Base-by-base conservation (phyloP, 2,329 filamentous ascomycete genomes). In the Neofusicoccum ribis region DNA sequence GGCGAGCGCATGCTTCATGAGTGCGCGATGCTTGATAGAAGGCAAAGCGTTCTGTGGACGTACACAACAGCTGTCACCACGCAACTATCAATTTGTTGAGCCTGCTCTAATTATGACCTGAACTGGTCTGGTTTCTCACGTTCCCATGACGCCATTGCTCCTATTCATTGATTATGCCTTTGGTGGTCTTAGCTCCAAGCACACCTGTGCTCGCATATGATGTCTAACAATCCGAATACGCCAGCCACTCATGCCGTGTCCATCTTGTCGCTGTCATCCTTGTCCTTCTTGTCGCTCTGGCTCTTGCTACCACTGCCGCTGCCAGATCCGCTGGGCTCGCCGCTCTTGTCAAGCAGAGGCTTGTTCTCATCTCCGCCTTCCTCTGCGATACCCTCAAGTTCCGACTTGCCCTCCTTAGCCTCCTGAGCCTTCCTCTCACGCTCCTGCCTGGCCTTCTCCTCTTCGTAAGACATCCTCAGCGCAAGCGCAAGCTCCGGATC, bases 391-490 rank as follows among this genome's bases (percentile, higher is more conserved):
- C 88, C 88, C 73, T 93, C 92, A 70, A 98, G 83, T 51, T 88
- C 87, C 49, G 87, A 87, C 82, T 93, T 94, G 70, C 88, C 87
- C 63, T 91, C 86, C 43, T 82, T 79, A 66, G 88, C 86, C 70
- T 91, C 89, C 71, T 91, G 89, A 68, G 92, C 88, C 72, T 89
- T 88, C 71, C 90, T 91, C 74, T 90, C 88, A 80, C 92, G 92
- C 78, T 97, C 93, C 79, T 96, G 89, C 72, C 95, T 85, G 67
- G 93, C 93, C 82, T 96, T 96, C 80, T 99, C 95, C 77, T 99
- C 95, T 78, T 99, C 95, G 86, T 96, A 92, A 79, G 92, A 96
- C 92, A 99, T 97, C 69, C 95, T 89, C 76, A 99, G 83, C 61
- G 95, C 95, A 71, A 99, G 87, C 23, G 95, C 95, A 74, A 99